Evolutionary conservation across 768 basidiomycete species (phyloP), one percentile per base, ranked within the genome.

Genomic region (Boletellus sp.): DNA sequence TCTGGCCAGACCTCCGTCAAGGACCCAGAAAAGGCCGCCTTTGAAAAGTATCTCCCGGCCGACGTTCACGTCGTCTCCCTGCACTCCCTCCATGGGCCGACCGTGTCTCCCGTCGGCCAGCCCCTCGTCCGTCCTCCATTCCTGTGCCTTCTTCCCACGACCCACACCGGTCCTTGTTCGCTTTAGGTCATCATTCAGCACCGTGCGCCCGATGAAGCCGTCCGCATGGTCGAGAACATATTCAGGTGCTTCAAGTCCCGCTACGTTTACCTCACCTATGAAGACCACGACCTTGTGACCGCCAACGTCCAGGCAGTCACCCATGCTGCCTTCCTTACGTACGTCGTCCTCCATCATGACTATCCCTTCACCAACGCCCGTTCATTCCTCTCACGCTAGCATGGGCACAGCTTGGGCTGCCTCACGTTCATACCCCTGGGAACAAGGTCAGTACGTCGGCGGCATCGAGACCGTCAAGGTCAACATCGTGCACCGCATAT

Each of bases 221-320:
- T 95, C 1, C 66, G 64, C 1, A 65, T 94, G 22, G 94, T 98
- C 5, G 93, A 97, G 66, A 78, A 73, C 56, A 84, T 97, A 33
- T 78, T 99, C 44, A 74, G 76, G 5, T 85, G 86, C 16, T 83
- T 98, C 61, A 75, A 79, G 40, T 91, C 89, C 2, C 83, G 94
- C 47, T 91, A 84, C 58, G 95, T 99, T 34, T 85, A 97, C 65
- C 75, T 99, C 35, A 86, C 84, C n/a, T 98, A 96, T 69, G 90
- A 94, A 54, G 93, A 97, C 47, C 96, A 99, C 62, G 96, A 99
- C 61, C 76, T 82, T 36, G 90, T 98, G 42, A 99, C 96, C 0
- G 96, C 96, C 12, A 98, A 98, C 58, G 98, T 96, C 0, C 96
- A 99, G 69, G 96, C 95, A 0, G 95, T 96, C 13, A 97, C 93